Base-by-base conservation (phyloP, 2,329 filamentous ascomycete genomes). In the Cercospora zeae-maydis region DNA sequence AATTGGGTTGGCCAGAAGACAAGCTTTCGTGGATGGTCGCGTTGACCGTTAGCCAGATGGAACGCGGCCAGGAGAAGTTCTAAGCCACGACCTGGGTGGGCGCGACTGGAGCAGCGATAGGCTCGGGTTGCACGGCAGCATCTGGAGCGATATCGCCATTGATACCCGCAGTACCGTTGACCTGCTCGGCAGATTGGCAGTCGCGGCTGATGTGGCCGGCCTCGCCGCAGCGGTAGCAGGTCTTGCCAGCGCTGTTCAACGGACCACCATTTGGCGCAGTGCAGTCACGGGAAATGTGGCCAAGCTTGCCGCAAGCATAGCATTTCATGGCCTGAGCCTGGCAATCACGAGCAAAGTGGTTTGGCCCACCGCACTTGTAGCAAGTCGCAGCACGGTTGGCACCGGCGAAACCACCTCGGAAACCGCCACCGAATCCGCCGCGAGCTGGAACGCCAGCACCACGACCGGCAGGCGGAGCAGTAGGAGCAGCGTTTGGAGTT, bases 301-400 rank as follows among this genome's bases (percentile, higher is more conserved):
- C 92, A 60, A 96, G 87, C 83, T 96, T 96, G 77, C 93, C 93
- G 76, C 93, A 97, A 70, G 93, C 93, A 75, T 96, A 97, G 84
- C 93, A 97, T 83, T 97, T 97, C 92, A 96, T 96, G 67, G 92
- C 91, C 80, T 96, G 92, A 71, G 95, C 93, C 83, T 98, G 95
- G 84, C 95, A 99, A 75, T 99, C 95, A 69, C 95, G 90, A 68
- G 95, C 95, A 76, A 96, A 99, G 81, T 99, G 95, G 84, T 99
- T 99, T 64, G 95, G 95, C 34, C 93, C 86, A 71, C 86, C 86
- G 70, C 86, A 88, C 79, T 88, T 88, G 81, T 88, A 88, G 81
- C 86, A 88, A 62, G 83, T 87, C 24, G 86, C 84, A 66, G 85
- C 80, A 63, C 86, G 83, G 72, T 88, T 86, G 59, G 86, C 87